phyloP scores from a whole-genome alignment of 2,329 filamentous ascomycete genomes.

The Phialophora verrucosa region DNA sequence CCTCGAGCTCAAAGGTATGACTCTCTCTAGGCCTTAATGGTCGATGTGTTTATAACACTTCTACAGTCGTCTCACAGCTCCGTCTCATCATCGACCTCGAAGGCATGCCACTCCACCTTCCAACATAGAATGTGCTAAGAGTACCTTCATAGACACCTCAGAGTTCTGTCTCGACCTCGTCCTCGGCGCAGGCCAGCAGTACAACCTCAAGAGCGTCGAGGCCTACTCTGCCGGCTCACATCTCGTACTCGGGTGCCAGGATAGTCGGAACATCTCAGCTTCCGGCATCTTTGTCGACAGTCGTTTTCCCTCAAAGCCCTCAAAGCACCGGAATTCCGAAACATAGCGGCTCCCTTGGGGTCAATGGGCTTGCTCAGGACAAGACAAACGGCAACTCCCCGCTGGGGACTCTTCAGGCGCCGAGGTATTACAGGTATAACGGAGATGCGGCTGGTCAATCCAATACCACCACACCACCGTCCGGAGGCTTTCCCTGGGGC shows the following conservation, averaged over 20 bases:
- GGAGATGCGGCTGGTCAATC: slow-evolving; percentile 10
- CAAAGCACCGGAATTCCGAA: slow-evolving; percentile 18
- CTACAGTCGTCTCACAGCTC: slow-evolving; percentile 7
- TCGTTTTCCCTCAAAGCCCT: slow-evolving; percentile 17
- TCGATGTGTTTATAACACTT: background rate
- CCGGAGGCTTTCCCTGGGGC: slow-evolving; percentile 34
- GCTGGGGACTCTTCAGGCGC: slow-evolving; percentile 33
- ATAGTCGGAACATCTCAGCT: slow-evolving; percentile 27
- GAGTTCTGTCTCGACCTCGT: too few species aligned
- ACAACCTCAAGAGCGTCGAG: background rate
- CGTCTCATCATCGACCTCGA: too few species aligned
- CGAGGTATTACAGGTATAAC: slow-evolving; percentile 29
- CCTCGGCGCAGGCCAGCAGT: background rate
- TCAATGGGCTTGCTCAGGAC: slow-evolving; percentile 27
- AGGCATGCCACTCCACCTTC: too few species aligned
- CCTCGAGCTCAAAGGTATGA: background rate
- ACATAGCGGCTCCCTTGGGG: slow-evolving; percentile 20
- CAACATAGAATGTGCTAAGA: too few species aligned
- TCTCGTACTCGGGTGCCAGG: slow-evolving; percentile 20
- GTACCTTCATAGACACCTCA: too few species aligned
- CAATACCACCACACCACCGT: slow-evolving; percentile 15
- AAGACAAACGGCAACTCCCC: slow-evolving; percentile 33
- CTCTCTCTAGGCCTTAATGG: background rate
- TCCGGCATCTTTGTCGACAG: slow-evolving; percentile 24
- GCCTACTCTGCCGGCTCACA: background rate